Evolutionary conservation across 1,139 yeast species (phyloP), one percentile per base, ranked within the genome.

Genomic region (Ogataea hybrid): DNA sequence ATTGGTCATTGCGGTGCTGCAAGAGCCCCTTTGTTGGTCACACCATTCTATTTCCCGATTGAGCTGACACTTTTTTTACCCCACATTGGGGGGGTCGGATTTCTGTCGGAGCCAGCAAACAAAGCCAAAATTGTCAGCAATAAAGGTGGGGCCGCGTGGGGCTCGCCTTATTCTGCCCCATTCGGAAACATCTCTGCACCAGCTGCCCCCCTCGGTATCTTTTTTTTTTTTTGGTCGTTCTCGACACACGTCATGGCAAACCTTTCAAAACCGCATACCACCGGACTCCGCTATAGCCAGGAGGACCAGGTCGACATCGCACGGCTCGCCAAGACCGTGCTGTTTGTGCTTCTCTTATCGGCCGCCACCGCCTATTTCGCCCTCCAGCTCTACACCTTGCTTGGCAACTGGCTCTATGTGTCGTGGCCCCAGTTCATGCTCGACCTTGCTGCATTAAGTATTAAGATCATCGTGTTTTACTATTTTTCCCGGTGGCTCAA

Each of bases 401-500:
- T 46, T 6, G 12, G 46, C 12, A 29, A 41, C 15, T 21, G 48
- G 18, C 37, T 39, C 29, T 43, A 21, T 34, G 40, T 34, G 21
- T 15, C 39, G 22, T 20, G 10, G 34, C 25, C 36, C 5, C 42
- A 48, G 29, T 40, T 42, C 17, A 15, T 39, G 6, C 10, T 47
- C 15, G 56, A 51, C 31, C 29, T 45, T 1, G 23, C 41, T 2
- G 36, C 40, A 12, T 27, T 57, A 4, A 4, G 43, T 2, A 35
- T 52, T 7, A 54, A 57, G 36, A 21, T 42, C 16, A 18, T 43
- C 6, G 10, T 46, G 1, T 42, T 45, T 18, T 42, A 39, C 34
- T 46, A 50, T 25, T 15, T 47, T 4, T 43, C 55, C 20, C 47
- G 44, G 25, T 49, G 33, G 25, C 37, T 59, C 21, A 56, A 60